phyloP scores from a whole-genome alignment of 1,284 basidiomycete species.

The Tilletia caries region DNA sequence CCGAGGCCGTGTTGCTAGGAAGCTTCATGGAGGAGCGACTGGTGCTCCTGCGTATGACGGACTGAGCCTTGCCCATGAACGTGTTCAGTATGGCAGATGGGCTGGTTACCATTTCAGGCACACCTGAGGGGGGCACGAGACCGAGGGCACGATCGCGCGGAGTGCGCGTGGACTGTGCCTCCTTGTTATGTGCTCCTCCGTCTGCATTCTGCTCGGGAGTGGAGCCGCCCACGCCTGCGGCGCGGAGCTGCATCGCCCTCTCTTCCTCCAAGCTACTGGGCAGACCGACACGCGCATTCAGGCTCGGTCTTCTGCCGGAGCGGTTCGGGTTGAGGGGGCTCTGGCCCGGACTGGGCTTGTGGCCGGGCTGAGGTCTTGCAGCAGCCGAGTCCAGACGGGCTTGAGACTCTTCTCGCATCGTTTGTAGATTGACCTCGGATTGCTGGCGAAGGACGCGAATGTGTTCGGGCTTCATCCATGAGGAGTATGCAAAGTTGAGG shows the following conservation, averaged over 20 bases:
- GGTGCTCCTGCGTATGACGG: neutral
- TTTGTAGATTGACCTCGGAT: slow-evolving; percentile 44
- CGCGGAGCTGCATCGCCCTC: neutral
- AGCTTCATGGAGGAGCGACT: neutral
- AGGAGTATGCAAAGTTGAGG: slow-evolving; percentile 84
- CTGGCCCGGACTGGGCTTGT: neutral
- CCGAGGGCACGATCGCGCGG: slow-evolving; percentile 1
- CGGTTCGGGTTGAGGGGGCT: slow-evolving; percentile 10
- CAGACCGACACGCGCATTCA: neutral
- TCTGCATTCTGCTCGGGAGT: neutral
- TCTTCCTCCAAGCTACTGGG: slow-evolving; percentile 8
- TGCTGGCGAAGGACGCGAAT: slow-evolving; percentile 71
- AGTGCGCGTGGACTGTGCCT: neutral
- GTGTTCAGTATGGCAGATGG: neutral
- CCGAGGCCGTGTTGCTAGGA: neutral
- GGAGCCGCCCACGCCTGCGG: neutral
- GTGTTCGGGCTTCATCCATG: slow-evolving; percentile 91
- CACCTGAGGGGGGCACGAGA: neutral
- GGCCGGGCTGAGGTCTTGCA: slow-evolving; percentile 8
- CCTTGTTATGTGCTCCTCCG: neutral
- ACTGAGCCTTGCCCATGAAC: slow-evolving; percentile 4
- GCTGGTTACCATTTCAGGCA: neutral
- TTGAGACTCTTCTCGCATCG: slow-evolving; percentile 11
- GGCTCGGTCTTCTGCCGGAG: neutral
- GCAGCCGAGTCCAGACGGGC: slow-evolving; percentile 17